Conservation (phyloP, 2,329 filamentous ascomycete species). For the Magnaporthiopsis poae region DNA sequence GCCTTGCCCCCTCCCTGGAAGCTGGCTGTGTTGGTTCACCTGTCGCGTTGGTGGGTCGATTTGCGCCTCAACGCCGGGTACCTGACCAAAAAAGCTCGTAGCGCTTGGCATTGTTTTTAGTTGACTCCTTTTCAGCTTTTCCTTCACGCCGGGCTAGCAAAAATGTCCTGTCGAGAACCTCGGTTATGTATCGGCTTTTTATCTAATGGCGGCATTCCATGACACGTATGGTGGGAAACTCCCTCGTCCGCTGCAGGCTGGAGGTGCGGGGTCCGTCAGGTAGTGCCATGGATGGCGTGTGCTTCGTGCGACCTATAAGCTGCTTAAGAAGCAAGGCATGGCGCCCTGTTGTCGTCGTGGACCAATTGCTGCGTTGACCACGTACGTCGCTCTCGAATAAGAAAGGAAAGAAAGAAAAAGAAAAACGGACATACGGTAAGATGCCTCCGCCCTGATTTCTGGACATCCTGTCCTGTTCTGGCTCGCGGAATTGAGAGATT, state of each 20-base stretch:
- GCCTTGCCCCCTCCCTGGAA: no score
- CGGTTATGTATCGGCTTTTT: not conserved
- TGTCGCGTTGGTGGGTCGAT: not conserved
- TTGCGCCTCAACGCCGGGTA: not conserved
- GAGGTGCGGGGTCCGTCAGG: not conserved
- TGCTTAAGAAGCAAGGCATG: not conserved
- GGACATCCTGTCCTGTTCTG: not conserved
- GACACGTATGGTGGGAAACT: not conserved
- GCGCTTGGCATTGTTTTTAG: not conserved
- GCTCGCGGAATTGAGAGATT: no score
- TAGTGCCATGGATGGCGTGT: not conserved
- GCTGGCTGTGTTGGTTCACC: no score
- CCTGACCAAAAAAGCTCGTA: not conserved
- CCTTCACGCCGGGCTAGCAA: not conserved
- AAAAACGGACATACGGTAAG: not conserved
- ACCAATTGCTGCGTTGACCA: not conserved
- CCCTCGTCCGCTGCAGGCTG: not conserved
- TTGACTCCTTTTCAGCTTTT: not conserved
- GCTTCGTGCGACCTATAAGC: not conserved
- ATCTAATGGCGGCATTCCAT: not conserved
- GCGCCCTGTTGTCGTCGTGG: not conserved
- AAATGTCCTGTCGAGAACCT: not conserved
- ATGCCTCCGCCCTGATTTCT: not conserved
- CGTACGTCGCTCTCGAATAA: not conserved
- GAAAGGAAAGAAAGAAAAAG: not conserved